Evolutionary conservation across 1,139 yeast species (phyloP).

Genomic region (Lodderomyces parapsilosis): DNA sequence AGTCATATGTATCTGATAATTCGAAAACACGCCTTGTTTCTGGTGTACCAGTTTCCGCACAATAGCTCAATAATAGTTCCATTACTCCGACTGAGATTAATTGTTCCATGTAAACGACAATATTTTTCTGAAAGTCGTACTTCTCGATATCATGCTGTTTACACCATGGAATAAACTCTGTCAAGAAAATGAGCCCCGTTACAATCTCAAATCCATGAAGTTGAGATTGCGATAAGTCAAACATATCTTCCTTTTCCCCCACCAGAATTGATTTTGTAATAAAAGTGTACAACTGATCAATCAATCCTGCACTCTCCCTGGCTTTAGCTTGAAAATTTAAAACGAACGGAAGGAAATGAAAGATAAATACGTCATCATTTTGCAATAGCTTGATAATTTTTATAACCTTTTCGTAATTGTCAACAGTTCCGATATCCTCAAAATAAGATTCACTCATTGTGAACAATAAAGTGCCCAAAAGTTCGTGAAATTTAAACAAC

Average conservation of each 20-base stretch:
- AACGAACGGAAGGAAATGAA: constrained; percentile 68
- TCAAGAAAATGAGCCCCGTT: constrained; percentile 55
- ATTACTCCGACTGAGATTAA: constrained; percentile 63
- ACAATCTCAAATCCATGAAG: constrained; percentile 52
- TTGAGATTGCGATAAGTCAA: constrained; percentile 48
- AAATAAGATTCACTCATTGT: constrained; percentile 44
- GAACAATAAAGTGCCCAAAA: constrained; percentile 62
- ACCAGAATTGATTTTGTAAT: constrained; percentile 18
- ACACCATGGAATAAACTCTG: constrained; percentile 73
- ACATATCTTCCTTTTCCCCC: not conserved
- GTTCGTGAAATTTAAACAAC: constrained; percentile 66
- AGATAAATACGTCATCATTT: constrained; percentile 59
- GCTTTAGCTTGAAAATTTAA: constrained; percentile 40
- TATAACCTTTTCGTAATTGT: constrained; percentile 37
- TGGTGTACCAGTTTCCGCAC: constrained; percentile 61
- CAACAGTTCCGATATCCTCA: constrained; percentile 28
- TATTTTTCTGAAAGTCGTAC: constrained; percentile 52
- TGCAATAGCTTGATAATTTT: constrained; percentile 32
- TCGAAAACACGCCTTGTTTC: constrained; percentile 33
- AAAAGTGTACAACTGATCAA: constrained; percentile 28
- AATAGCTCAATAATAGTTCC: constrained; percentile 69
- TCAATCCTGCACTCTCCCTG: constrained; percentile 18
- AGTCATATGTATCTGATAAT: constrained; percentile 55
- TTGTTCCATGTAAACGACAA: constrained; percentile 38
- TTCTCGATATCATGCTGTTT: constrained; percentile 39